phyloP scores from a whole-genome alignment of 2,329 filamentous ascomycete genomes.

The Ophiobolus disseminans region DNA sequence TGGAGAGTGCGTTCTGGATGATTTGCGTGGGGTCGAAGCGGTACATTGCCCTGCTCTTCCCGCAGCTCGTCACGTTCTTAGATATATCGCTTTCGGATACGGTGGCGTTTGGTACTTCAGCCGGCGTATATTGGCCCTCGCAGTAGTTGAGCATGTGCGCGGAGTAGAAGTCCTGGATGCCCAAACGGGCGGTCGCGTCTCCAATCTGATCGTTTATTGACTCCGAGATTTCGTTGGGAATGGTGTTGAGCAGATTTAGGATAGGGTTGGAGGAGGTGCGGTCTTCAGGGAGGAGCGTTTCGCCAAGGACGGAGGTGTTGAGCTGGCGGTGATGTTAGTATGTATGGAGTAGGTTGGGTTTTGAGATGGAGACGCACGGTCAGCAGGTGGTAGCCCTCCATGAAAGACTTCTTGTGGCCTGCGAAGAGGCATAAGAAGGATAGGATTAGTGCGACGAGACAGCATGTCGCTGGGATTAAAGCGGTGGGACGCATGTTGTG shows the following conservation, averaged over 20 bases:
- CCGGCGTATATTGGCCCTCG: constrained; percentile 56
- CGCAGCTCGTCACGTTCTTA: constrained; percentile 63
- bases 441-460: constrained; percentile 63
- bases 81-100: constrained; percentile 50
- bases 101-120: constrained; percentile 53
- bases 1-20: constrained; percentile 58
- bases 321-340: constrained; percentile 48
- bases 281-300: constrained; percentile 43
- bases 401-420: constrained; percentile 62
- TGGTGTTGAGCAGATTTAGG: constrained; percentile 42
- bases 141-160: constrained; percentile 68
- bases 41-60: constrained; percentile 61
- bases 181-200: constrained; percentile 57
- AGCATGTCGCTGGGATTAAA: constrained; percentile 59
- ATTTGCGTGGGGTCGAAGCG: constrained; percentile 62
- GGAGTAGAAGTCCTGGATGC: constrained; percentile 67
- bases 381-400: constrained; percentile 64
- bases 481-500: constrained; percentile 56
- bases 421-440: constrained; percentile 68
- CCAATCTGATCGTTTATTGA: constrained; percentile 50
- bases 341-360: neutral
- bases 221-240: constrained; percentile 42
- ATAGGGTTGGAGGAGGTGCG: constrained; percentile 34
- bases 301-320: constrained; percentile 64
- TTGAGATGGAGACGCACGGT: constrained; percentile 51